phyloP scores from a whole-genome alignment of 371 early-diverging fungal species.

The Actinomortierella ambigua region DNA sequence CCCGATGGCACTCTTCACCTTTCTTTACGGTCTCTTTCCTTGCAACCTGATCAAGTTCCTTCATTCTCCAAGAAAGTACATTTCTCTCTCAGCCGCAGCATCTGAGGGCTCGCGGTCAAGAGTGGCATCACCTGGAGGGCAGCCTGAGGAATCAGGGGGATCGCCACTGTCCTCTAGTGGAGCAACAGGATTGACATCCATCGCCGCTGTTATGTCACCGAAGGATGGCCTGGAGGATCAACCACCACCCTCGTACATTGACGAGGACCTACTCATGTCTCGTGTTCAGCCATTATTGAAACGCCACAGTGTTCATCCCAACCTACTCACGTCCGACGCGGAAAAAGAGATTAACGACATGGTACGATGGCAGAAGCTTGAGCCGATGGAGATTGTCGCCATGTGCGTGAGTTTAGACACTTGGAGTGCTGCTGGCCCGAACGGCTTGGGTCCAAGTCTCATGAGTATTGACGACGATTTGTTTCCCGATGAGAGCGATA shows the following conservation, averaged over 20 bases:
- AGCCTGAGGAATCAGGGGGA: conserved; percentile 25
- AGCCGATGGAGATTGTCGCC: conserved; percentile 70
- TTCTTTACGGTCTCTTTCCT: conserved; percentile 70
- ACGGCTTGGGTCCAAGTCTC: conserved; percentile 27
- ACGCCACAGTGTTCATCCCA: conserved; percentile 68
- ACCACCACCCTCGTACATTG: conserved; percentile 11
- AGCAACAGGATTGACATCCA: neutral
- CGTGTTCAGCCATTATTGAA: conserved; percentile 53
- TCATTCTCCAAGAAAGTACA: conserved; percentile 56
- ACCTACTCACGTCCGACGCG: conserved; percentile 53
- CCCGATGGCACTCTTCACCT: conserved; percentile 63
- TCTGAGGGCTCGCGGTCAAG: conserved; percentile 2
- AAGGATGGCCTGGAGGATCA: neutral
- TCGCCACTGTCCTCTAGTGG: conserved; percentile 3
- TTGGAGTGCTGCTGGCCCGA: conserved; percentile 54
- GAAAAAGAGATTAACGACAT: conserved; percentile 60
- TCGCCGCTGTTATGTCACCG: conserved; percentile 5
- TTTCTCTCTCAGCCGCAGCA: conserved; percentile 39
- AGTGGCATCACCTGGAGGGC: conserved; percentile 20
- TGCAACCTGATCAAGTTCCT: conserved; percentile 66
- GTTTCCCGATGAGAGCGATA: no score
- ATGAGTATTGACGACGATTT: conserved; percentile 18
- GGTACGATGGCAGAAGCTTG: conserved; percentile 67
- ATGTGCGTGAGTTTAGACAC: conserved; percentile 67
- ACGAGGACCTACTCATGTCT: conserved; percentile 37